These are phyloP conservation scores for Calonectria hongkongensis DNA, from an alignment of 2,329 filamentous ascomycete species.

Conservation along the genomic window DNA sequence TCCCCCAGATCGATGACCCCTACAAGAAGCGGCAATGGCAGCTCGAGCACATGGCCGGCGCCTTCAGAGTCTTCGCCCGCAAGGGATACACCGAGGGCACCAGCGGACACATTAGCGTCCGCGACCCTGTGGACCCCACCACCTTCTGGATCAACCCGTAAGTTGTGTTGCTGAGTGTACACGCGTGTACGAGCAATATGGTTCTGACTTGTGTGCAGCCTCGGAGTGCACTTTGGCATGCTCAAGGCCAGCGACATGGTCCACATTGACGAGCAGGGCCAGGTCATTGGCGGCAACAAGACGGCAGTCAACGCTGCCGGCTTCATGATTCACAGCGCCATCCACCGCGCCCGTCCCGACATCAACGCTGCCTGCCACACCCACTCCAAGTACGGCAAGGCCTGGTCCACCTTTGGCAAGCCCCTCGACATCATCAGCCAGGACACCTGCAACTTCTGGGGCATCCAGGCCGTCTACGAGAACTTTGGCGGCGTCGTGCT, in stretches of 20 bases:
- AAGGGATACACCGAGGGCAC: slow-evolving; percentile 75
- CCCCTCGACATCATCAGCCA: slow-evolving; percentile 77
- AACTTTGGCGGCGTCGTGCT: slow-evolving; percentile 78
- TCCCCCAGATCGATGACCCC: slow-evolving; percentile 72
- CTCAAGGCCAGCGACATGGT: slow-evolving; percentile 78
- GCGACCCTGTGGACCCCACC: slow-evolving; percentile 74
- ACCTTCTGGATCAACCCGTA: slow-evolving; percentile 79
- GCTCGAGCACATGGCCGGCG: slow-evolving; percentile 63
- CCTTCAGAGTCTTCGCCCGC: slow-evolving; percentile 67
- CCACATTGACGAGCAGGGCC: slow-evolving; percentile 73
- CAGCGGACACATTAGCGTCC: slow-evolving; percentile 77
- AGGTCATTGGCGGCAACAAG: slow-evolving; percentile 74
- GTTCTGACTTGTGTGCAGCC: not conserved
- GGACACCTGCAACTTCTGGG: slow-evolving; percentile 74
- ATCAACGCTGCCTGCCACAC: slow-evolving; percentile 76
- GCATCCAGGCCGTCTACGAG: slow-evolving; percentile 73
- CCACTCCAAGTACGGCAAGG: slow-evolving; percentile 74
- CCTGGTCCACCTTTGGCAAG: slow-evolving; percentile 74
- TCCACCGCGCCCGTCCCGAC: slow-evolving; percentile 75
- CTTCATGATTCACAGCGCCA: slow-evolving; percentile 76
- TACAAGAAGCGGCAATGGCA: slow-evolving; percentile 58
- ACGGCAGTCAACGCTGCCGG: slow-evolving; percentile 74
- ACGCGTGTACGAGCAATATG: not conserved
- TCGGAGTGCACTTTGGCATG: slow-evolving; percentile 75
- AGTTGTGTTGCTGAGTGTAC: not conserved